These are phyloP conservation scores for Syncephalastrum sp. DNA, from an alignment of 371 early-diverging fungal genomes.

Conservation along the genomic window DNA sequence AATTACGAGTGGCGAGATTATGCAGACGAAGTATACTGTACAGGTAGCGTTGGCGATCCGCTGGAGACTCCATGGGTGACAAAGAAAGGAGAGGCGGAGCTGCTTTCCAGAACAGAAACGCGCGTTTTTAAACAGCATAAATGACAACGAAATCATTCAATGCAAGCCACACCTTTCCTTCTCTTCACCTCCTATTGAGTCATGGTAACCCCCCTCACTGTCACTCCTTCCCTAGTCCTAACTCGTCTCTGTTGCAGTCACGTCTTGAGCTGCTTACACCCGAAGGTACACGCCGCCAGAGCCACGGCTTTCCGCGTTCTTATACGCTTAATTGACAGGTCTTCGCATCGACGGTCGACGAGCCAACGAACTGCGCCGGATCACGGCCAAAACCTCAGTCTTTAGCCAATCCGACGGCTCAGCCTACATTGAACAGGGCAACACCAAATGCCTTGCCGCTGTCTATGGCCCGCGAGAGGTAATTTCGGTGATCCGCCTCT, in stretches of 20 bases:
- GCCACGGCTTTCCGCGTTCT: not conserved
- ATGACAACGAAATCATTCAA: too few species aligned
- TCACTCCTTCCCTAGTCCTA: not conserved
- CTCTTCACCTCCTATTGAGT: not conserved
- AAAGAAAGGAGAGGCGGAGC: not conserved
- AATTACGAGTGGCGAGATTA: not conserved
- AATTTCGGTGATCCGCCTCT: not conserved
- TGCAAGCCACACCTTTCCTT: too few species aligned
- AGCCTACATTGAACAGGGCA: conserved; percentile 93
- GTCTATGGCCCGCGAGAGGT: conserved; percentile 96
- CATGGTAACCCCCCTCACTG: not conserved
- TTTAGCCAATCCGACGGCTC: conserved; percentile 90
- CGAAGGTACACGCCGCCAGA: not conserved
- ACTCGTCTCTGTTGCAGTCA: too few species aligned
- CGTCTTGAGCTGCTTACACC: not conserved
- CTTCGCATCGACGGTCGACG: conserved; percentile 95
- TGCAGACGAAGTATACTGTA: not conserved
- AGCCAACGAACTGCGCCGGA: conserved; percentile 84
- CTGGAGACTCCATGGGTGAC: conserved; percentile 5
- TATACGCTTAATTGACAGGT: conserved; percentile 40
- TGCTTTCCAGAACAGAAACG: not conserved
- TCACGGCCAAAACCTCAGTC: conserved; percentile 77
- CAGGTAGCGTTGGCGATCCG: conserved; percentile 11
- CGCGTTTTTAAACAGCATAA: not conserved
- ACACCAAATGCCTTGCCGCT: conserved; percentile 89